Base-by-base conservation (phyloP, 2,329 filamentous ascomycete species). In the Microcyclosporella mali region DNA sequence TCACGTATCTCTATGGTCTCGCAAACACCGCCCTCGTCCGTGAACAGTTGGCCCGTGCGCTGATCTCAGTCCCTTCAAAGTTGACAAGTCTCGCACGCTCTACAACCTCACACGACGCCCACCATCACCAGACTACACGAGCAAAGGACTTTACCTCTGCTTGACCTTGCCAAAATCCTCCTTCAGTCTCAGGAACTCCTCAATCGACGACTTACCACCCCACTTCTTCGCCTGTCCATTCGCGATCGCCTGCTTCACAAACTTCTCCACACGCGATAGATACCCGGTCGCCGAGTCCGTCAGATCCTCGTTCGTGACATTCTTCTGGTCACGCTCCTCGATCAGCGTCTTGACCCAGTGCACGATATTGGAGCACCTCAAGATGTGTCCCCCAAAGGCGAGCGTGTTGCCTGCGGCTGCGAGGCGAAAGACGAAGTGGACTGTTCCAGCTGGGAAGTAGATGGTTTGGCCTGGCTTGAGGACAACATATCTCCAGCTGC, bases 321-420 rank as follows among this genome's bases (percentile, higher is more conserved):
- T 65, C 47, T 63, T 61, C 32, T 67, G 61, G 14, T 66, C 56
- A 1, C 66, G 64, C 47, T 68, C 66, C 40, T 69, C 65, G 41
- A 71, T 65, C 33, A 72, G 55, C 37, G 67, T 70, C 55, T 68
- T 65, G 10, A 70, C 59, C 63, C 71, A 70, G 40, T 67, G 56
- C 8, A 69, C 62, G 10, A 63, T 58, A 38, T 57, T 60, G n/a
- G 57, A 60, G 45, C 57, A 60, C 18, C 60, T 51, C 27, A 63
- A 40, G 4, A 60, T 48, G 31, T 63, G 60, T 6, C 60, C 60
- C 12, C 60, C 60, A 39, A 62, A 63, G 4, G 59, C 57, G 19
- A 63, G 52, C 19, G 56, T 62, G 50, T 58, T 49, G 19, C 60
- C 58, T 11, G 41, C 55, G 7, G 49, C 42, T 6, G 52, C 49